Conservation (phyloP, 1,284 basidiomycete species). For the Omphalotus olearius region DNA sequence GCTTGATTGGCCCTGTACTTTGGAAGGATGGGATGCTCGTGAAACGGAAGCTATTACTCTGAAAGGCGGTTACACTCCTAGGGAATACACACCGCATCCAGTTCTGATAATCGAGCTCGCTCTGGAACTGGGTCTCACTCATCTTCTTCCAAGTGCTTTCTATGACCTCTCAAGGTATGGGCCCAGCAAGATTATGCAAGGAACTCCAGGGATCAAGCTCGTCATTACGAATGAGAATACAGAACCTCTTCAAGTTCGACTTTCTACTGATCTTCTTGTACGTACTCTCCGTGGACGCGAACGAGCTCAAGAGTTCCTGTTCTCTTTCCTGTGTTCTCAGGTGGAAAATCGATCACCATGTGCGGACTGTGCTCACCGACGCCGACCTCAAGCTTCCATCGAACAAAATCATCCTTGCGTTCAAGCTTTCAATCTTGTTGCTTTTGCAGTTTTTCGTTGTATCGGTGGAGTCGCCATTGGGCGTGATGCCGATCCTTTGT, state of each 20-base stretch:
- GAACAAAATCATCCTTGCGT: constrained; percentile 34
- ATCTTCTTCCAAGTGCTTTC: constrained; percentile 60
- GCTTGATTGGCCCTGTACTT: constrained; percentile 59
- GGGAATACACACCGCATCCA: constrained; percentile 48
- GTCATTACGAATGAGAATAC: neutral
- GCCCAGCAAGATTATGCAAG: constrained; percentile 54
- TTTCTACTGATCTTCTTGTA: constrained; percentile 44
- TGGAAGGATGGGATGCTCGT: constrained; percentile 60
- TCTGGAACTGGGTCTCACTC: constrained; percentile 50
- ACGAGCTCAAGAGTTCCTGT: constrained; percentile 53
- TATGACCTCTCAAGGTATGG: constrained; percentile 72
- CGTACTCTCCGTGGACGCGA: constrained; percentile 60
- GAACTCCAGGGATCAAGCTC: neutral
- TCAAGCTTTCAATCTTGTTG: constrained; percentile 72
- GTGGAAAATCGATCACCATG: constrained; percentile 48
- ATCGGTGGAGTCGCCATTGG: constrained; percentile 67
- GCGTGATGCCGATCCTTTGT: constrained; percentile 68
- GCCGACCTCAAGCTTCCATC: neutral
- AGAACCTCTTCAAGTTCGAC: constrained; percentile 21
- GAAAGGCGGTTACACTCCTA: constrained; percentile 43
- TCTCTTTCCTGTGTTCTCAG: constrained; percentile 55
- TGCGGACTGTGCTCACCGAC: constrained; percentile 39
- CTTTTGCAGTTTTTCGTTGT: constrained; percentile 63
- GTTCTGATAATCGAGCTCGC: constrained; percentile 64
- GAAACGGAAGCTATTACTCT: constrained; percentile 35